Evolutionary conservation across 2,329 filamentous ascomycete species (phyloP).

Genomic region (Hymenoscyphus scutula): DNA sequence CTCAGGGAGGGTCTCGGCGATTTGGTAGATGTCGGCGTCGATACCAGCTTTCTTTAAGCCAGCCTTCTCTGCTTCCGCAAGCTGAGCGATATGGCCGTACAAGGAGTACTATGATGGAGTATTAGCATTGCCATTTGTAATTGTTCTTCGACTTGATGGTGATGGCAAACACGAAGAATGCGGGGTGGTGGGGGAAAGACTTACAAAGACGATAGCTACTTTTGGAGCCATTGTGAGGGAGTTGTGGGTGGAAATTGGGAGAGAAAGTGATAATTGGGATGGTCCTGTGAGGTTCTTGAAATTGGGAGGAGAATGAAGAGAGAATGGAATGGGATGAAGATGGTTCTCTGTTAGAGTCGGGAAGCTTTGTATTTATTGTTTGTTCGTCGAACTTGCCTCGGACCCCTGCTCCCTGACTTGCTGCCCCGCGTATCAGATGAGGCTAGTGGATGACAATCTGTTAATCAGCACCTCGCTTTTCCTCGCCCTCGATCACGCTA

Average conservation of each 20-base stretch:
- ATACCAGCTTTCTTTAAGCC: slow-evolving; percentile 89
- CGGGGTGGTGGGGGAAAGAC: slow-evolving; percentile 38
- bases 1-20: slow-evolving; percentile 80
- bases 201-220: slow-evolving; percentile 85
- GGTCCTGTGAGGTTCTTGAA: not conserved
- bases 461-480: slow-evolving; percentile 3
- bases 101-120: slow-evolving; percentile 70
- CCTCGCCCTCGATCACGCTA: not conserved
- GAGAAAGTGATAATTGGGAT: not conserved
- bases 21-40: slow-evolving; percentile 66
- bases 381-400: not conserved
- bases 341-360: not conserved
- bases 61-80: slow-evolving; percentile 87
- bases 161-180: slow-evolving; percentile 5
- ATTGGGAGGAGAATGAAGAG: not conserved
- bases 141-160: not conserved
- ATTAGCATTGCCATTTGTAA: not conserved
- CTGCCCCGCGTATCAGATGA: not conserved
- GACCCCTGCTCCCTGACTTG: not conserved
- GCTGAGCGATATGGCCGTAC: slow-evolving; percentile 83
- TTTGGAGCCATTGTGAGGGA: slow-evolving; percentile 71
- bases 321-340: not conserved
- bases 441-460: slow-evolving; percentile 2
- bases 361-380: not conserved
- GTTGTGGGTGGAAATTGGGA: not conserved